Conservation (phyloP, 2,329 filamentous ascomycete genomes). For the Myriosclerotinia curreyana region DNA sequence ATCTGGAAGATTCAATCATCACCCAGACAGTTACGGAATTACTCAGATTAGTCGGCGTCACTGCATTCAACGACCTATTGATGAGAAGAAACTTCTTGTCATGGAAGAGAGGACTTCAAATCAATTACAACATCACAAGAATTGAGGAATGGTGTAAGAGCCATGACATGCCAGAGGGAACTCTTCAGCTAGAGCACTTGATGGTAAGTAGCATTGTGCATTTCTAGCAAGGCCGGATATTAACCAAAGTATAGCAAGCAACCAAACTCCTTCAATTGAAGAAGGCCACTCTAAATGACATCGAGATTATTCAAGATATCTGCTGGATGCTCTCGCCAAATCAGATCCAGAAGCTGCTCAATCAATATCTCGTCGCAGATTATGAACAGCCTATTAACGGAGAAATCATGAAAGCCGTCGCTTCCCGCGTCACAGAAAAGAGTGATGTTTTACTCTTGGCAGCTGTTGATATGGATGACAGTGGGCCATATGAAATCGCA, state of each 20-base stretch:
- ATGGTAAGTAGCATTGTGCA: constrained; percentile 61
- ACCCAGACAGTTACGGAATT: constrained; percentile 94
- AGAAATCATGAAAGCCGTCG: constrained; percentile 99
- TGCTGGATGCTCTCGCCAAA: constrained; percentile 99
- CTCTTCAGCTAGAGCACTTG: constrained; percentile 92
- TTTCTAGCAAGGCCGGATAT: constrained; percentile 35
- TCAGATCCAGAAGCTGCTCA: constrained; percentile 97
- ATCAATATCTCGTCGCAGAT: constrained; percentile 97
- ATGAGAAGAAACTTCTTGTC: constrained; percentile 98
- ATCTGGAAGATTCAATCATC: constrained; percentile 93
- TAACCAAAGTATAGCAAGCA: constrained; percentile 64
- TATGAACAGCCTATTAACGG: constrained; percentile 99
- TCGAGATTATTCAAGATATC: constrained; percentile 99
- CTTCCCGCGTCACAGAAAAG: constrained; percentile 95
- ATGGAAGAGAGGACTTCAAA: constrained; percentile 98
- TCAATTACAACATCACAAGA: constrained; percentile 99
- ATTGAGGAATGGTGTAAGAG: constrained; percentile 99
- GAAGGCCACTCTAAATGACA: constrained; percentile 98
- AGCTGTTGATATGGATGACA: constrained; percentile 98
- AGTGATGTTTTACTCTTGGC: constrained; percentile 90
- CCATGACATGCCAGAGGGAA: constrained; percentile 98
- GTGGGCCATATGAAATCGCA: constrained; percentile 95
- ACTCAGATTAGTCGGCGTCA: constrained; percentile 88
- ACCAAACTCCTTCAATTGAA: constrained; percentile 97
- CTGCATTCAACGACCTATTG: constrained; percentile 95